Conservation (phyloP, 805 yeast genomes). For the Schwanniomyces sp. region DNA sequence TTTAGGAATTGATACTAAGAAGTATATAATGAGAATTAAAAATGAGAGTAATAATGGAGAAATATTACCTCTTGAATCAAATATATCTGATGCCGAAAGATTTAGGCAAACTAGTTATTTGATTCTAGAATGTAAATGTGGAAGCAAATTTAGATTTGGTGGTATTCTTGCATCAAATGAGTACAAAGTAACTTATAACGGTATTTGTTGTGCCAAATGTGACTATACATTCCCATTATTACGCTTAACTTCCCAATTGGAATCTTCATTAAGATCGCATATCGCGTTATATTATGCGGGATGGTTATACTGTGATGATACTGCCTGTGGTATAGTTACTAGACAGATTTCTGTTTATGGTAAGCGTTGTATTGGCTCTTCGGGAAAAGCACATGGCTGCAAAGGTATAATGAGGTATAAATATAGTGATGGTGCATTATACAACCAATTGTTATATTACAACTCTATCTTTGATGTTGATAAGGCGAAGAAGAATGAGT, state of each 20-base stretch:
- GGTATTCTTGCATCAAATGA: constrained; percentile 69
- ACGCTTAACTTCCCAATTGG: constrained; percentile 70
- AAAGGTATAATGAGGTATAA: constrained; percentile 80
- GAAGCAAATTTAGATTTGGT: constrained; percentile 59
- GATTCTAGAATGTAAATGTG: constrained; percentile 62
- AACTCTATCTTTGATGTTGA: constrained; percentile 79
- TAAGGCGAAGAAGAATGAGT: constrained; percentile 61
- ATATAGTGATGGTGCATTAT: constrained; percentile 76
- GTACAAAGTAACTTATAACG: constrained; percentile 63
- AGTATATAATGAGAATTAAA: constrained; percentile 49
- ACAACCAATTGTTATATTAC: constrained; percentile 81
- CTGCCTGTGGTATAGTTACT: constrained; percentile 75
- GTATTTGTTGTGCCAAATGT: constrained; percentile 71
- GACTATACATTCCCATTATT: constrained; percentile 48
- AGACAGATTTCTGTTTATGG: constrained; percentile 91
- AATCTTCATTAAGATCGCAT: constrained; percentile 64
- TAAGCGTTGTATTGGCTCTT: constrained; percentile 70
- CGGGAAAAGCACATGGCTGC: constrained; percentile 61
- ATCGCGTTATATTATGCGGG: constrained; percentile 83
- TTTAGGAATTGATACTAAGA: constrained; percentile 73
- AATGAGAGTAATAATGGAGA: constrained; percentile 37
- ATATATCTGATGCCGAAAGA: constrained; percentile 77
- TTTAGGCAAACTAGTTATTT: constrained; percentile 65
- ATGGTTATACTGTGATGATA: constrained; percentile 82
- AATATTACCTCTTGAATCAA: constrained; percentile 76